A percentile compares a stretch with the other conserved stretches of the same genome.
Conservation (phyloP, 371 early-diverging fungal species). For the Mortierella sp. region DNA sequence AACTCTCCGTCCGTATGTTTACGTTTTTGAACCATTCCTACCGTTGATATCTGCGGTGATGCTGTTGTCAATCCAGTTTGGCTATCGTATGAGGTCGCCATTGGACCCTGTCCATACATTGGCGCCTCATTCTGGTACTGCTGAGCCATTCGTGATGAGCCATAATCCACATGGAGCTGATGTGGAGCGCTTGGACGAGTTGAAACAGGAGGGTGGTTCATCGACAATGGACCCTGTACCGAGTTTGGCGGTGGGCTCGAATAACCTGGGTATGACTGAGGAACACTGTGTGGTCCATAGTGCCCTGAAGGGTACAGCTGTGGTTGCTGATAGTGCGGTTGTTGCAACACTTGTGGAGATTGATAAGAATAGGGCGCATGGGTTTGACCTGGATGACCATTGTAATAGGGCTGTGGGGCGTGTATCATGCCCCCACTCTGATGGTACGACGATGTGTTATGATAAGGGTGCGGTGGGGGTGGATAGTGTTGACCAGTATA, state of each 20-base stretch:
- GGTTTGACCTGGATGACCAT: constrained; percentile 6
- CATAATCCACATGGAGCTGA: constrained; percentile 5
- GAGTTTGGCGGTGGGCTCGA: constrained; percentile 4
- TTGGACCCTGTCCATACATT: not conserved
- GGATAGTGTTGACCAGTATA: constrained; percentile 14
- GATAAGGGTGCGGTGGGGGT: constrained; percentile 9
- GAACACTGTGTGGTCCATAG: not conserved
- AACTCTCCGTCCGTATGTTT: constrained; percentile 16
- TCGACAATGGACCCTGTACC: not conserved
- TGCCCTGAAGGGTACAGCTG: constrained; percentile 11
- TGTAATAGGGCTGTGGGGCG: constrained; percentile 20
- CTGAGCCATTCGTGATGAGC: not conserved
- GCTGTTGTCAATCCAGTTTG: not conserved
- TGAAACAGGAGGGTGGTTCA: not conserved
- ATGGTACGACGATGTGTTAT: constrained; percentile 7
- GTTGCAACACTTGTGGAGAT: not conserved
- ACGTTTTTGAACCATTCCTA: constrained; percentile 13
- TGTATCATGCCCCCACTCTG: constrained; percentile 1
- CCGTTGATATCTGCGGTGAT: too few relatives aligned
- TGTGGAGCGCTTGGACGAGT: constrained; percentile 2
- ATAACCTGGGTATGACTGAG: constrained; percentile 7
- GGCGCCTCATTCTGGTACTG: constrained; percentile 2
- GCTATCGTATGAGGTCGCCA: not conserved
- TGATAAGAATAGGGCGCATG: constrained; percentile 12
- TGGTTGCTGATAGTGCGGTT: constrained; percentile 10